These are phyloP conservation scores for Diaporthe capsici DNA, from an alignment of 2,329 filamentous ascomycete genomes.

Conservation along the genomic window DNA sequence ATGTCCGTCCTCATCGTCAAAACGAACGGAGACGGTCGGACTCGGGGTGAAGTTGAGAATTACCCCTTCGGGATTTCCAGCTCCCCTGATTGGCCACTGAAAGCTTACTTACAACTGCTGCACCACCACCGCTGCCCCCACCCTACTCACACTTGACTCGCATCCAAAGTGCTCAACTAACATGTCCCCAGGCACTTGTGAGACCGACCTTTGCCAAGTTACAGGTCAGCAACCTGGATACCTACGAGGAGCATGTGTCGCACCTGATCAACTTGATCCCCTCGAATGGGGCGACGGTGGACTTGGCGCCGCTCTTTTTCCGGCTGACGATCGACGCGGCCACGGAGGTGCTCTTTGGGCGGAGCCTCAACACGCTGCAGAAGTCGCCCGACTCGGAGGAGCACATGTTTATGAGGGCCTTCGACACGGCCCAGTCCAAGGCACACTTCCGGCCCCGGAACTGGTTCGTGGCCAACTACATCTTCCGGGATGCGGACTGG, in stretches of 20 bases:
- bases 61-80: neutral
- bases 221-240: conserved; percentile 30
- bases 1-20: neutral
- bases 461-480: conserved; percentile 28
- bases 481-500: conserved; percentile 23
- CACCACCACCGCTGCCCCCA: neutral
- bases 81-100: conserved; percentile 8
- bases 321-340: conserved; percentile 20
- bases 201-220: conserved; percentile 17
- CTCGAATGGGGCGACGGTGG: conserved; percentile 25
- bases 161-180: neutral
- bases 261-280: conserved; percentile 32
- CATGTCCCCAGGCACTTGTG: conserved; percentile 2
- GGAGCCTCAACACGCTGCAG: conserved; percentile 26
- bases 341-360: conserved; percentile 25
- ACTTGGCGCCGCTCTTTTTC: conserved; percentile 31
- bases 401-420: conserved; percentile 26
- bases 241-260: conserved; percentile 19
- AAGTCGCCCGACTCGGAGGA: conserved; percentile 20
- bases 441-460: conserved; percentile 20
- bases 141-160: neutral
- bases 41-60: neutral
- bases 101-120: neutral
- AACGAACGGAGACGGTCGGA: neutral
- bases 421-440: conserved; percentile 23